Percentiles rank a stretch among this genome's conserved stretches.
phyloP scores from a whole-genome alignment of 1,139 yeast species.

The Kazachstania sp. region DNA sequence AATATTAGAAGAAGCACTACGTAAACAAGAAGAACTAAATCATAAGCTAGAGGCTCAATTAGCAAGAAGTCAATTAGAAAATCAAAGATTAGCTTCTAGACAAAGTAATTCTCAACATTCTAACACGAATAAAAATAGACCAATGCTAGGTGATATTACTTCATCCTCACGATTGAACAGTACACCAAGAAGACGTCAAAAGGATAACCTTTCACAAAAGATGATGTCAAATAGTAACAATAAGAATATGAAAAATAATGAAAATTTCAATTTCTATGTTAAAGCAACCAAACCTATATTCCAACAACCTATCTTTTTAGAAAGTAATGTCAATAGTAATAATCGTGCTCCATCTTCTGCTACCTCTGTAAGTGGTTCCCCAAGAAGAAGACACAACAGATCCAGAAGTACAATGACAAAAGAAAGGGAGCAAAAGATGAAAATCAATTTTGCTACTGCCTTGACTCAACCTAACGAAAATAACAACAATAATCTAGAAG shows the following conservation, averaged over 20 bases:
- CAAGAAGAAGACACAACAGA: slow-evolving; percentile 12
- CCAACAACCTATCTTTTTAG: slow-evolving; percentile 3
- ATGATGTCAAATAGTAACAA: slow-evolving; percentile 3
- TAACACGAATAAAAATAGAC: not conserved
- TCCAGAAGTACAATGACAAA: slow-evolving; percentile 4
- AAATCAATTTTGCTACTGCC: slow-evolving; percentile 8
- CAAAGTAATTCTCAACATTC: slow-evolving; percentile 5
- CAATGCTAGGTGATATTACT: slow-evolving; percentile 6
- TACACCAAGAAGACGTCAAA: slow-evolving; percentile 9
- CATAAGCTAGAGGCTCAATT: slow-evolving; percentile 23
- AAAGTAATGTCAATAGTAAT: slow-evolving; percentile 13
- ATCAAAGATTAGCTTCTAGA: slow-evolving; percentile 20
- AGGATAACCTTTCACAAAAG: too few relatives aligned
- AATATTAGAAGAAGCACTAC: slow-evolving; percentile 24
- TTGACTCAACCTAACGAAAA: not conserved
- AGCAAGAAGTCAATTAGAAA: slow-evolving; percentile 20
- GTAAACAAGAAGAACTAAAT: slow-evolving; percentile 27
- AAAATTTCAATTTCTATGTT: slow-evolving; percentile 26
- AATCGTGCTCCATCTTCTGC: slow-evolving; percentile 4
- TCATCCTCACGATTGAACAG: slow-evolving; percentile 14
- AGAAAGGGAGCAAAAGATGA: slow-evolving; percentile 5
- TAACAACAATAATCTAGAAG: not conserved
- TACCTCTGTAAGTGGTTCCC: slow-evolving; percentile 22
- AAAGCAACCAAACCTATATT: not conserved
- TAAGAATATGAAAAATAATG: slow-evolving; percentile 24